Base-by-base conservation (phyloP, 768 basidiomycete species). In the Candolleomyces aberdarensis region DNA sequence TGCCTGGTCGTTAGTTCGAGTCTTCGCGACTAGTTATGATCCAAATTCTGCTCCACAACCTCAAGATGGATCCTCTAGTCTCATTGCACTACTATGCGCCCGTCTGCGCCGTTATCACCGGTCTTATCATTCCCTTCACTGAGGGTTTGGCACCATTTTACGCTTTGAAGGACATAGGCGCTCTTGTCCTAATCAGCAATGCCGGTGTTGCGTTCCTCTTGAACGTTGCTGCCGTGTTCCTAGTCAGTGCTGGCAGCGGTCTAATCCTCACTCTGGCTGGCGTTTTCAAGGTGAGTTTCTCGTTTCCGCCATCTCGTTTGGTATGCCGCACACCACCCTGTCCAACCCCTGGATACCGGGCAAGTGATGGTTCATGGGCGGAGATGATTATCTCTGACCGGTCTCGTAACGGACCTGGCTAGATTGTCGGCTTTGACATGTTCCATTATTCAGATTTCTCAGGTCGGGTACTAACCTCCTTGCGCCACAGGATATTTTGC, bases 61-160 rank as follows among this genome's bases (percentile, higher is more conserved):
- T 97, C 69, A 97, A 97, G 77, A 98, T 98, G 96, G 94, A 97
- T 70, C 96, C 96, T 0, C 84, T 98, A 6, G 92, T 94, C 20
- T 97, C 95, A 6, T 75, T 98, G 56, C 92, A 98, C 78, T 98
- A 96, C 78, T 97, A 95, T 70, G 95, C 96, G 10, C 95, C 95
- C 14, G 92, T 98, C 56, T 98, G 96, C 72, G 94, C 96, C 0
- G 72, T 79, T 62, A 91, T 98, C 78, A 98, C 97, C 73, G 83
- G 94, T 22, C 71, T 84, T 57, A 79, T 96, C 63, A 75, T 98
- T 19, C 94, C 95, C 7, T 92, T 98, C 78, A 96, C 93, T 0
- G 96, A 98, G 73, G 94, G 96, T 1, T 75, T 91, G 13, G 89
- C 82, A 8, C 96, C 96, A 0, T 93, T 98, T 79, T 83, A 84